Evolutionary conservation across 164 flowering plant genomes (phyloP).

Genomic region (Tetrastigma voinierianum): DNA sequence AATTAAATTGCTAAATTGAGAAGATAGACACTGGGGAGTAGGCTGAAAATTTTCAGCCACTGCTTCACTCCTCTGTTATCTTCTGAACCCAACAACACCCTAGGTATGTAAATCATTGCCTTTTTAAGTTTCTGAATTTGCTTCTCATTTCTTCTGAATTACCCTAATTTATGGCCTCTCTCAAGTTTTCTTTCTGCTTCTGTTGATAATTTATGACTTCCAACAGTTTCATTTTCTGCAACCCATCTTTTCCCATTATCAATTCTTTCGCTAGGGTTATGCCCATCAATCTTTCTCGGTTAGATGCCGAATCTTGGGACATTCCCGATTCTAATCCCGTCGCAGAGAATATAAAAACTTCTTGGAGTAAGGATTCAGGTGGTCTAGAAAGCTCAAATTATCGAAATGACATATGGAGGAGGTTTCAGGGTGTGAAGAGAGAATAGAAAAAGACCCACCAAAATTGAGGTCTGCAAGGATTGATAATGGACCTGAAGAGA

Average conservation of each 20-base stretch:
- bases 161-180: conserved; percentile 34
- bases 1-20: too few species aligned
- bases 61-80: too few species aligned
- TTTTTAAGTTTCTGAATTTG: too few species aligned
- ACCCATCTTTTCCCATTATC: conserved; percentile 11
- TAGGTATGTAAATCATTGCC: too few species aligned
- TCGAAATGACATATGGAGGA: conserved; percentile 12
- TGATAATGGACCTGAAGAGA: conserved; percentile 8
- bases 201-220: conserved; percentile 32
- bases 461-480: conserved; percentile 15
- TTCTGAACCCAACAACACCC: too few species aligned
- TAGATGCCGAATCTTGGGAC: conserved; percentile 12
- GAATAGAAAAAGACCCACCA: conserved; percentile 14
- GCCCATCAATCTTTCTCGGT: conserved; percentile 22
- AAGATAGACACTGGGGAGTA: too few species aligned
- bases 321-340: not conserved
- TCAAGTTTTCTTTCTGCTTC: conserved; percentile 30
- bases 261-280: conserved; percentile 26
- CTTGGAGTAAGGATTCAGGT: conserved; percentile 1
- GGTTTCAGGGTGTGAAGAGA: conserved; percentile 24
- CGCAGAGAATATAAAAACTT: not conserved
- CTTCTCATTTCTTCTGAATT: too few species aligned
- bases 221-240: conserved; percentile 21
- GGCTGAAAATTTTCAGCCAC: too few species aligned
- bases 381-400: conserved; percentile 7